Percentiles rank a stretch among this genome's conserved stretches.
Conservation (phyloP, 1,284 basidiomycete genomes). For the Austroboletus niveus region DNA sequence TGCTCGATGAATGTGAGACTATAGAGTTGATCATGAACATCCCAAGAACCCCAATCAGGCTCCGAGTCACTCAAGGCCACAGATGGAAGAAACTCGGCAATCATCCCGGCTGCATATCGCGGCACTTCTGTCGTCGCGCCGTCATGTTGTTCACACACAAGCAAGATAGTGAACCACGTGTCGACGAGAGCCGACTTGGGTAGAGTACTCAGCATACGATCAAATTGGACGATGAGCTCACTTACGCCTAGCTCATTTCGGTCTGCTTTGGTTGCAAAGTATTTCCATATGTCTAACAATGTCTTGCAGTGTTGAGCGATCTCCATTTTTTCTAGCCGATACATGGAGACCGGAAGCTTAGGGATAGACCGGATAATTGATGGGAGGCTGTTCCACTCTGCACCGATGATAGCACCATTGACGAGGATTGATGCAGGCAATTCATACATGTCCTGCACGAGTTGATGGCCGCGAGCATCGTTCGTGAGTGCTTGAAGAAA, state of each 20-base stretch:
- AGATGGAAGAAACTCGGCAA: slow-evolving; percentile 28
- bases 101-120: slow-evolving; percentile 15
- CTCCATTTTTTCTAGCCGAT: slow-evolving; percentile 44
- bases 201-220: slow-evolving; percentile 5
- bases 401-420: slow-evolving; percentile 28
- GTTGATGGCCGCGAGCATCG: slow-evolving; percentile 7
- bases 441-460: slow-evolving; percentile 21
- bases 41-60: slow-evolving; percentile 28
- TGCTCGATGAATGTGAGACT: slow-evolving; percentile 38
- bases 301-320: slow-evolving; percentile 43
- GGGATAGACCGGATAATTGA: slow-evolving; percentile 20
- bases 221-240: slow-evolving; percentile 1
- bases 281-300: slow-evolving; percentile 42
- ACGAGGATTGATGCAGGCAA: slow-evolving; percentile 27
- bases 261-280: slow-evolving; percentile 21
- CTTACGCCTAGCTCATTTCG: slow-evolving; percentile 26
- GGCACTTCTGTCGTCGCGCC: slow-evolving; percentile 35
- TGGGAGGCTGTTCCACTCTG: slow-evolving; percentile 21
- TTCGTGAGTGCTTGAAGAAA: slow-evolving; percentile 42
- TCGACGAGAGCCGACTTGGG: slow-evolving; percentile 39
- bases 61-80: slow-evolving; percentile 1
- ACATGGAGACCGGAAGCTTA: slow-evolving; percentile 29
- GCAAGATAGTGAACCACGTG: slow-evolving; percentile 53
- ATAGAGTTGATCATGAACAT: slow-evolving; percentile 33
- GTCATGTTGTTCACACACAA: slow-evolving; percentile 40